Conservation (phyloP, 768 basidiomycete species). For the Epithele typhae region DNA sequence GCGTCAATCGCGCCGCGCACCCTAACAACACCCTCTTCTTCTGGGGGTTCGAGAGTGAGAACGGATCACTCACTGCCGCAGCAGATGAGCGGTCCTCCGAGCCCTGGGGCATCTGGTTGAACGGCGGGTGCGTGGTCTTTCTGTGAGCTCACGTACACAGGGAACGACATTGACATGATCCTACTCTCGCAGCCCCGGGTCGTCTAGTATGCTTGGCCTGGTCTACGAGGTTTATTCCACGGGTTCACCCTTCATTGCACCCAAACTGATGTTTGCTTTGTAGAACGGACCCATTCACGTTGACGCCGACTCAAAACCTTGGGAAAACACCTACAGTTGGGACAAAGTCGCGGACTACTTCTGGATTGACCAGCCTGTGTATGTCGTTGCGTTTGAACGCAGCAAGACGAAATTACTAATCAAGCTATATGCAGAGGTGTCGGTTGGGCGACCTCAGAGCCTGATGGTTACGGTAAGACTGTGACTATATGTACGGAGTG, state of each 20-base stretch:
- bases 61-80: constrained; percentile 31
- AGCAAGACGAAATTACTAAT: constrained; percentile 1
- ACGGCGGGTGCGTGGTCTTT: constrained; percentile 26
- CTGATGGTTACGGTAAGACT: constrained; percentile 45
- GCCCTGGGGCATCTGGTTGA: constrained; percentile 37
- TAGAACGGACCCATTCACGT: constrained; percentile 71
- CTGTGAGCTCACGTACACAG: neutral
- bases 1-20: constrained; percentile 26
- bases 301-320: constrained; percentile 37
- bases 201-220: constrained; percentile 63
- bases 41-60: constrained; percentile 34
- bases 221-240: constrained; percentile 42
- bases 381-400: constrained; percentile 10
- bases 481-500: neutral
- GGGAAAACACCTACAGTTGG: constrained; percentile 54
- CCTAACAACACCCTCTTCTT: constrained; percentile 36
- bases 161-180: neutral
- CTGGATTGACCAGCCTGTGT: constrained; percentile 74
- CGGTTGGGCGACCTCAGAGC: constrained; percentile 63
- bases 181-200: constrained; percentile 47
- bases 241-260: constrained; percentile 6
- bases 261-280: too few relatives aligned
- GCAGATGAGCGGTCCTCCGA: constrained; percentile 17
- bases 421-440: constrained; percentile 37
- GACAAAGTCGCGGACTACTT: constrained; percentile 58